Evolutionary conservation across 805 yeast genomes (phyloP).

Genomic region (Saturnispora besseyi): DNA sequence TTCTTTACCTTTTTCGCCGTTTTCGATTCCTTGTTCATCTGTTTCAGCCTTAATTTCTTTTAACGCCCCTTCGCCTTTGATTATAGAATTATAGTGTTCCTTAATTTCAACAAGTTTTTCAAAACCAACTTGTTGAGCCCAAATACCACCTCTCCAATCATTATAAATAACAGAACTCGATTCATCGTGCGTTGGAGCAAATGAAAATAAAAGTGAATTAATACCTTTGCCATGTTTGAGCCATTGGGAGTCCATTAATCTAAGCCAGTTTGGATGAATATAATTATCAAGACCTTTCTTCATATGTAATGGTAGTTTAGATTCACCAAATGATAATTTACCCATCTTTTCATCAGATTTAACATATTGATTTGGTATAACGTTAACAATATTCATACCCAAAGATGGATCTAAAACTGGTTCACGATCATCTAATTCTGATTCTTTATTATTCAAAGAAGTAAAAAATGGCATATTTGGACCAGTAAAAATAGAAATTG

Average conservation of each 20-base stretch:
- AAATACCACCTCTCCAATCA: constrained; percentile 40
- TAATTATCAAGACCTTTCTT: constrained; percentile 37
- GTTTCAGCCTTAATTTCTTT: not conserved
- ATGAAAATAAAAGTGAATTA: constrained; percentile 35
- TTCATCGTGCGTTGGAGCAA: constrained; percentile 63
- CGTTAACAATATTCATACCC: constrained; percentile 56
- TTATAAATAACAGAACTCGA: constrained; percentile 45
- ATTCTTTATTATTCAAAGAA: constrained; percentile 51
- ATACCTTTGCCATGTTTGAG: constrained; percentile 34
- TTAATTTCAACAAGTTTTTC: constrained; percentile 25
- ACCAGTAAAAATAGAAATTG: constrained; percentile 48
- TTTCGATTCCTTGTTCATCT: not conserved
- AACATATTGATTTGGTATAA: constrained; percentile 45
- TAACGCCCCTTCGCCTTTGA: constrained; percentile 4
- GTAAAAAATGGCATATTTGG: constrained; percentile 74
- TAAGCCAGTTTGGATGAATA: constrained; percentile 56
- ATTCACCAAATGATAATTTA: constrained; percentile 33
- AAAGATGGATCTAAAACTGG: constrained; percentile 47
- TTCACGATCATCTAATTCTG: constrained; percentile 67
- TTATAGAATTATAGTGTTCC: not conserved
- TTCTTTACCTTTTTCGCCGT: not conserved
- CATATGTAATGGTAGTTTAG: constrained; percentile 10
- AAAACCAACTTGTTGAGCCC: constrained; percentile 48
- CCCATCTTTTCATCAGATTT: constrained; percentile 35
- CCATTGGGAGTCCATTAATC: constrained; percentile 61